These are phyloP conservation scores for Plasmodiophora brassicae DNA, from an alignment of 208 protist species.

Conservation along the genomic window DNA sequence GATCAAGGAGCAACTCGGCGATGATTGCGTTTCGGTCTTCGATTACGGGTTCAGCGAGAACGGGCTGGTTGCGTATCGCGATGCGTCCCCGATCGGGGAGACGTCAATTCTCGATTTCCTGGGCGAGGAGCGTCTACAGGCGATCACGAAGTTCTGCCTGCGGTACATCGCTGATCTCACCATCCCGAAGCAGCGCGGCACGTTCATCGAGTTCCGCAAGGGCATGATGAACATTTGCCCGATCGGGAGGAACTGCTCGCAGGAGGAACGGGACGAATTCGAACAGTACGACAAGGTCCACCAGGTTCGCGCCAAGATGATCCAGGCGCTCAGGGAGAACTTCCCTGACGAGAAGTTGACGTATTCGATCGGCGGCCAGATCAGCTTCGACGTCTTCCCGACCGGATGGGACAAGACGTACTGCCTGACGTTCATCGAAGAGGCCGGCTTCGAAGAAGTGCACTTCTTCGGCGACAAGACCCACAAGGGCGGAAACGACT, in stretches of 20 bases:
- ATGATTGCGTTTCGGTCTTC: constrained; percentile 72
- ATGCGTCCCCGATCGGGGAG: constrained; percentile 33
- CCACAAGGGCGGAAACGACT: constrained; percentile 95
- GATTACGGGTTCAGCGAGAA: constrained; percentile 98
- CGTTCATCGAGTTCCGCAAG: constrained; percentile 97
- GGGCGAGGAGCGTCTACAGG: constrained; percentile 83
- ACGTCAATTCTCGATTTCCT: neutral
- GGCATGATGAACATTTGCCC: constrained; percentile 99
- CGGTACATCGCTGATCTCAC: constrained; percentile 86
- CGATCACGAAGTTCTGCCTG: constrained; percentile 89
- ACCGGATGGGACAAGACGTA: constrained; percentile 99
- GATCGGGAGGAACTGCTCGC: constrained; percentile 93
- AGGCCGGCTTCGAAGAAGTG: constrained; percentile 86
- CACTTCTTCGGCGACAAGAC: constrained; percentile 99
- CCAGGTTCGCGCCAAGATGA: constrained; percentile 84
- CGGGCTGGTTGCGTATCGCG: constrained; percentile 68
- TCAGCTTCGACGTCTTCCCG: constrained; percentile 99
- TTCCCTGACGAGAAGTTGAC: constrained; percentile 75
- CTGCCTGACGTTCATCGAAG: constrained; percentile 77
- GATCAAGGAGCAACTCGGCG: constrained; percentile 54
- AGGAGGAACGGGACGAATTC: constrained; percentile 94
- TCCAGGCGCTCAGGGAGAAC: constrained; percentile 71
- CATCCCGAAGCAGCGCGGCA: constrained; percentile 94
- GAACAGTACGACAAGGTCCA: constrained; percentile 90
- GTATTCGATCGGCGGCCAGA: constrained; percentile 94